Conservation (phyloP, 2,329 filamentous ascomycete genomes). For the Phialophora chinensis region DNA sequence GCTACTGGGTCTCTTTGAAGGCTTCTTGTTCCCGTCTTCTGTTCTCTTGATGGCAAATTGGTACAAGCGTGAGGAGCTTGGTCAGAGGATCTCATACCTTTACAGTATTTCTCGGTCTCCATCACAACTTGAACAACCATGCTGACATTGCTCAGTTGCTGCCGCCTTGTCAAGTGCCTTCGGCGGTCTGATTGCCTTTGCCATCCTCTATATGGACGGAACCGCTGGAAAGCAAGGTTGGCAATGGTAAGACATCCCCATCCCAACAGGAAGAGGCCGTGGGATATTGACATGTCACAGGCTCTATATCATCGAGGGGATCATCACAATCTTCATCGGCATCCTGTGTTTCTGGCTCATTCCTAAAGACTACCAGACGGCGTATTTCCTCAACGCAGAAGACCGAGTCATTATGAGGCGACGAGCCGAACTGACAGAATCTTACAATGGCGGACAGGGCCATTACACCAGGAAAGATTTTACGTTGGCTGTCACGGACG, state of each 20-base stretch:
- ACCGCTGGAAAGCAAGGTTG: not conserved
- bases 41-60: not conserved
- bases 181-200: not conserved
- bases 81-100: not conserved
- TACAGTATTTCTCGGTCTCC: not conserved
- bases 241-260: not conserved
- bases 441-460: not conserved
- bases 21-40: not conserved
- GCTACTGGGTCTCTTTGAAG: not conserved
- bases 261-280: too few species aligned
- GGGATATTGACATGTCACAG: not conserved
- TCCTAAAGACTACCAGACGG: not conserved
- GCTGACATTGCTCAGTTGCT: not conserved
- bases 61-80: not conserved
- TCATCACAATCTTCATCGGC: not conserved
- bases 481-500: not conserved
- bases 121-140: not conserved
- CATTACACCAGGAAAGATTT: not conserved
- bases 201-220: not conserved
- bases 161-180: conserved; percentile 1
- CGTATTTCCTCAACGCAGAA: not conserved
- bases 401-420: not conserved
- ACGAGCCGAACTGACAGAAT: not conserved
- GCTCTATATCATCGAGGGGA: not conserved
- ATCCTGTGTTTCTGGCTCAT: not conserved